A percentile compares a stretch with the other conserved stretches of the same genome.
These are phyloP conservation scores for Solanum gracilifrons DNA, from an alignment of 257 asterid genomes.

Conservation along the genomic window DNA sequence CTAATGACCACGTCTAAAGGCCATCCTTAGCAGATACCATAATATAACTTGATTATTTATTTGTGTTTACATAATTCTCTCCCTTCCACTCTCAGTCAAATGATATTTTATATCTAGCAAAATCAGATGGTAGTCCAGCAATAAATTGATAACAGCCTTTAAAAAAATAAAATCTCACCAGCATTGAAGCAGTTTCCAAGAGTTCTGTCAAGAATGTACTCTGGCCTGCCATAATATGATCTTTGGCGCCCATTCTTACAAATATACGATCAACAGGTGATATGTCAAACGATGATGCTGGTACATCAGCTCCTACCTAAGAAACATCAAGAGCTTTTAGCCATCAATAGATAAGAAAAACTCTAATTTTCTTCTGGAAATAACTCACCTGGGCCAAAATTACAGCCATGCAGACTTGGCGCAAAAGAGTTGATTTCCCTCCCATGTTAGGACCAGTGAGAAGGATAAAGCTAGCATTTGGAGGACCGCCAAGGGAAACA, in stretches of 20 bases:
- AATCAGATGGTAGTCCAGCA: neutral
- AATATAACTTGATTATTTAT: neutral
- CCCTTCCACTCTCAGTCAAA: neutral
- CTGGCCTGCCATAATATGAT: slow-evolving; percentile 92
- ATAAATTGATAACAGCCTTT: neutral
- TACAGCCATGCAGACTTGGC: slow-evolving; percentile 90
- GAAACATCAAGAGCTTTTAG: slow-evolving; percentile 15
- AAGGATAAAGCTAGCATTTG: slow-evolving; percentile 61
- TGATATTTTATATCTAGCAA: neutral
- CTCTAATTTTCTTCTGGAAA: neutral
- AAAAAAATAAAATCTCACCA: slow-evolving; percentile 37
- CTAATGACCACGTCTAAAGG: neutral
- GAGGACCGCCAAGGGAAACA: slow-evolving; percentile 68
- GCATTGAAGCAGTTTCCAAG: slow-evolving; percentile 89
- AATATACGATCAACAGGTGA: slow-evolving; percentile 78
- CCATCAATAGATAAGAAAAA: slow-evolving; percentile 5
- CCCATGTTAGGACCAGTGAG: slow-evolving; percentile 99
- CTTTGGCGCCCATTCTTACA: slow-evolving; percentile 99
- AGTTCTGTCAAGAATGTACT: slow-evolving; percentile 97
- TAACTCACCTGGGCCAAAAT: slow-evolving; percentile 81
- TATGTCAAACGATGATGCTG: slow-evolving; percentile 65
- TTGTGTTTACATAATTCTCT: neutral
- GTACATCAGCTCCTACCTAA: slow-evolving; percentile 94
- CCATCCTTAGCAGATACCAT: neutral
- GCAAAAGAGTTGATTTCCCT: slow-evolving; percentile 93